Evolutionary conservation across 2,329 filamentous ascomycete genomes (phyloP).

Genomic region (Lasiodiplodia gonubiensis): DNA sequence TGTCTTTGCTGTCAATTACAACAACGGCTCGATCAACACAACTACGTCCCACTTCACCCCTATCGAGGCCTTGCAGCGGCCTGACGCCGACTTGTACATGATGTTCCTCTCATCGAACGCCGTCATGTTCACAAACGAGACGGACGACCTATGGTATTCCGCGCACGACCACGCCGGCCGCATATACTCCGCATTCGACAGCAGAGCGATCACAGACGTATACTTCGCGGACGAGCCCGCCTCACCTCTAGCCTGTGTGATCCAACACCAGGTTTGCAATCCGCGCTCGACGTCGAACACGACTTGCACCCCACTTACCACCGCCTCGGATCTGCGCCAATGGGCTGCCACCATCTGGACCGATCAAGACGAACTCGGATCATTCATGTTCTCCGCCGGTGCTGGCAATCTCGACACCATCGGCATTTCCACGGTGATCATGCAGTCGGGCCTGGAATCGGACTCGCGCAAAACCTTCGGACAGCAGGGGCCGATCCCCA

Average conservation of each 20-base stretch:
- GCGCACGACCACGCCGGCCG: background rate
- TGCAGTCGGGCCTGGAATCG: conserved; percentile 4
- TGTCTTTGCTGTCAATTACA: background rate
- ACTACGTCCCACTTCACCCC: conserved; percentile 30
- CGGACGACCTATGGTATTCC: conserved; percentile 41
- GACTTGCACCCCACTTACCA: background rate
- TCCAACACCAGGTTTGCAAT: conserved; percentile 28
- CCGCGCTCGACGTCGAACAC: background rate
- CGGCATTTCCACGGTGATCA: background rate
- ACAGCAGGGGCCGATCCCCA: conserved; percentile 23
- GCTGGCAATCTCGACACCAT: background rate
- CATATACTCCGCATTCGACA: no score
- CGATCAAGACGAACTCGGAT: background rate
- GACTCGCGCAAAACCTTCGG: conserved; percentile 6
- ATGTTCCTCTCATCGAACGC: conserved; percentile 40
- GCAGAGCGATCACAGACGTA: background rate
- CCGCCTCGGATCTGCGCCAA: background rate
- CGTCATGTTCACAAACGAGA: conserved; percentile 36
- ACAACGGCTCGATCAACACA: background rate
- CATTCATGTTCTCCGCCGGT: background rate
- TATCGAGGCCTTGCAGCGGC: conserved; percentile 37
- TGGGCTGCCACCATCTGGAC: background rate
- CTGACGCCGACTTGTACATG: conserved; percentile 41
- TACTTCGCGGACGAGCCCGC: conserved; percentile 24
- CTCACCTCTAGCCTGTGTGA: conserved; percentile 28